Evolutionary conservation across 2,329 filamentous ascomycete genomes (phyloP), one percentile per base, ranked within the genome.

Genomic region (Cytospora paraplurivora): DNA sequence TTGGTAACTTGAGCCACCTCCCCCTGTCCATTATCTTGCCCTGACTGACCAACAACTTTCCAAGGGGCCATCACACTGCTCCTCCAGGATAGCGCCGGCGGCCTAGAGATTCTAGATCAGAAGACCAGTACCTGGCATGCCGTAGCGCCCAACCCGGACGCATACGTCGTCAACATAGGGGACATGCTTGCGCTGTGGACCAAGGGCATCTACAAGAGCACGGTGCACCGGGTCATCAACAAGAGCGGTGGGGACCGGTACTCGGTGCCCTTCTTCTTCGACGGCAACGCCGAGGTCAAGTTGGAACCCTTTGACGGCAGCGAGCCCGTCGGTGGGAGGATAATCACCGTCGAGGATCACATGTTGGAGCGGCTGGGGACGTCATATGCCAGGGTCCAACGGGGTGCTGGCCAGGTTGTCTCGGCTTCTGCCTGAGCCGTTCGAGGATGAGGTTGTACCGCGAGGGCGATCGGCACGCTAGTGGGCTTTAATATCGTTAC

Each of bases 191-290:
- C 75, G 66, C 70, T 76, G 13, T 83, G 82, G 80, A 85, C 82
- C 15, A 80, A 81, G 59, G 78, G 80, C 17, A 72, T 75, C 55
- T 86, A 84, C 73, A 81, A 79, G 69, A 82, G 79, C 68, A 84
- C 78, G 56, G 71, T 83, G 4, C 84, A 87, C 69, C 75, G 83
- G 8, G 84, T 86, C 33, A 79, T 86, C 67, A 85, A 85, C 73
- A 76, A 76, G 51, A 79, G 77, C 3, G 75, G 75, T 1, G 74
- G 72, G 11, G 80, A 85, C 69, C 76, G 85, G 44, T 86, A 85
- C 69, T 83, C 80, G 7, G 75, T 86, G n/a, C 82, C 83, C 0
- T 80, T 85, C 58, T 86, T 85, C 71, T 80, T 84, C 62, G 80
- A 81, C 61, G 82, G 82, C 5, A 83, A 84, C 71, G 73, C 81